These are phyloP conservation scores for Sphaceloma murrayae DNA, from an alignment of 2,329 filamentous ascomycete species.

Conservation along the genomic window DNA sequence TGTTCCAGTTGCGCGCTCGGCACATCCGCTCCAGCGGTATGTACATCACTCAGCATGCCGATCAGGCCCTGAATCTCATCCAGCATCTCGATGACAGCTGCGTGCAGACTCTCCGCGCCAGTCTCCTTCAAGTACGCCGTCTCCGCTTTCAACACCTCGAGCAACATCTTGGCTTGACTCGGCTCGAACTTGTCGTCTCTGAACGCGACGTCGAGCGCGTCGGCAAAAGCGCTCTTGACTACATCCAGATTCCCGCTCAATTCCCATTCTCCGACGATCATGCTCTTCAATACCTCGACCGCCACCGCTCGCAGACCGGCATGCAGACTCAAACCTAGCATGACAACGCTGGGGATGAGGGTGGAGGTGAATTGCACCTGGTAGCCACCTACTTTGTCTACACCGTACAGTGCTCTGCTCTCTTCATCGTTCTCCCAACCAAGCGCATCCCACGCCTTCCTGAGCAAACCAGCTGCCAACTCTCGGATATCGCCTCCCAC, in stretches of 20 bases:
- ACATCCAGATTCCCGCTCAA: conserved; percentile 83
- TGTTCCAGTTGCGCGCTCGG: conserved; percentile 70
- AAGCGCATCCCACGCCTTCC: conserved; percentile 84
- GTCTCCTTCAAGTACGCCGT: conserved; percentile 62
- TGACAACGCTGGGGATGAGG: conserved; percentile 81
- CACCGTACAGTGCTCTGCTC: conserved; percentile 56
- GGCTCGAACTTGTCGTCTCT: conserved; percentile 40
- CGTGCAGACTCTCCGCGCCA: conserved; percentile 63
- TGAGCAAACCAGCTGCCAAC: conserved; percentile 75
- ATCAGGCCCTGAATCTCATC: conserved; percentile 81
- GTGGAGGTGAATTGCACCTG: conserved; percentile 97
- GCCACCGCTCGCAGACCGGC: conserved; percentile 82
- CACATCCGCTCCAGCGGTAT: conserved; percentile 56
- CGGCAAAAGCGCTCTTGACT: conserved; percentile 93
- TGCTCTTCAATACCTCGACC: conserved; percentile 87
- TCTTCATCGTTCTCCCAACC: conserved; percentile 87
- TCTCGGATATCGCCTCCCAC: conserved; percentile 95
- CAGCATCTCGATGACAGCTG: conserved; percentile 68
- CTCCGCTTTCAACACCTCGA: conserved; percentile 70
- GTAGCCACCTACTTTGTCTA: conserved; percentile 84
- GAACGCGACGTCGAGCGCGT: conserved; percentile 81
- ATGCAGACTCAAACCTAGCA: conserved; percentile 90
- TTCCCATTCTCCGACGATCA: conserved; percentile 98
- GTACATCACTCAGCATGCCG: conserved; percentile 80
- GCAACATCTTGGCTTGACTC: conserved; percentile 64